Base-by-base conservation (phyloP, 2,329 filamentous ascomycete species). In the Camptophora hylomeconis region DNA sequence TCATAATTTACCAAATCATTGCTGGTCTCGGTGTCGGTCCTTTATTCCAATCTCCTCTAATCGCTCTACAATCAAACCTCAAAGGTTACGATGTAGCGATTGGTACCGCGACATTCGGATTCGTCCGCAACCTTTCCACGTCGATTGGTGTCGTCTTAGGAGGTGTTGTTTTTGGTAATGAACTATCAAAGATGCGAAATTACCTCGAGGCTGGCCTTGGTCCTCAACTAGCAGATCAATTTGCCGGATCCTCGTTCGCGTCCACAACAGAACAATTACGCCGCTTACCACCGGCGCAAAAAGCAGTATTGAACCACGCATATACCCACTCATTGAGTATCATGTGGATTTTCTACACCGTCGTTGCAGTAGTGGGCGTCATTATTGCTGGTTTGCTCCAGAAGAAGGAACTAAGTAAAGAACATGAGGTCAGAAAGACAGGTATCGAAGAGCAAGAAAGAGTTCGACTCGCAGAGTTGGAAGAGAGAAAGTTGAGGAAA, bases 41-140 rank as follows among this genome's bases (percentile, higher is more conserved):
- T 20, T 70, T 72, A 45, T 73, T 76, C 48, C 72, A 76, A 46
- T 53, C 67, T 0, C 72, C 72, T 0, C 56, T 78, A 14, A 65
- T 78, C 20, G 68, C 70, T 0, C 61, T 81, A 4, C 77, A 82
- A 42, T 64, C 69, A 3, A 66, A 65, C 8, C 69, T 80, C 20
- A 57, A 61, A 10, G 65, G 63, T 5, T 52, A 60, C 7, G 73
- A 80, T 32, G 69, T 76, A 29, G 69, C 67, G 2, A 62, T 66
- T 2, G 70, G 67, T 4, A 71, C 69, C 0, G 61, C 65, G 0
- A 66, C 65, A 1, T 69, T 69, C 38, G 54, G 58, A 2, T 73
- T 73, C 42, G 47, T 65, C 16, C 60, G 69, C 6, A 63, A 65
- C 37, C 51, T 73, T 17, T 55, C 60, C 3, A 65, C 63, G 0